These are phyloP conservation scores for Rhodotorula sp. DNA, from an alignment of 1,284 basidiomycete species.

Conservation along the genomic window DNA sequence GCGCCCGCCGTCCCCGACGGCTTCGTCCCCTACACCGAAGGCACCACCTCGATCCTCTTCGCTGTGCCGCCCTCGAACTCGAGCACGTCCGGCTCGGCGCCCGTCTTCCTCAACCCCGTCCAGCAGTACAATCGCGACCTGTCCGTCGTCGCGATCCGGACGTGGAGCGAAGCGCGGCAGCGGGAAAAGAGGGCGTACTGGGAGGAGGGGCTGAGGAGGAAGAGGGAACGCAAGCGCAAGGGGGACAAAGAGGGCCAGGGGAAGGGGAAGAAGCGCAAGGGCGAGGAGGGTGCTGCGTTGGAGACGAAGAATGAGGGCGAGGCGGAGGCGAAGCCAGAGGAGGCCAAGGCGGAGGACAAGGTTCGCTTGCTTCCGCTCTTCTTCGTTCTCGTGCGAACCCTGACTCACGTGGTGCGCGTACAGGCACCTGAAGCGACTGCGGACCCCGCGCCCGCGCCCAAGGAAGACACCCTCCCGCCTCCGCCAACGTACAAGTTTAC, in stretches of 20 bases:
- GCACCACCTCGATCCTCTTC: constrained; percentile 42
- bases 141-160: constrained; percentile 82
- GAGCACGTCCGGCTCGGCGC: constrained; percentile 17
- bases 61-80: constrained; percentile 11
- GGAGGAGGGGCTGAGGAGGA: constrained; percentile 51
- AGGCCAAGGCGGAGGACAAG: neutral
- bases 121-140: constrained; percentile 98
- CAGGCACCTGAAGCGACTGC: neutral
- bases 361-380: neutral
- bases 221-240: constrained; percentile 50
- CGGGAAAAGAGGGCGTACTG: constrained; percentile 66
- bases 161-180: constrained; percentile 77
- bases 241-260: constrained; percentile 20
- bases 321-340: neutral
- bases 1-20: constrained; percentile 12
- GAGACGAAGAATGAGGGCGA: constrained; percentile 3
- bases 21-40: constrained; percentile 36
- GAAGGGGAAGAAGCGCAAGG: constrained; percentile 31
- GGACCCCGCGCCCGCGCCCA: neutral
- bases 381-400: neutral
- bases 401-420: neutral
- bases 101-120: constrained; percentile 89
- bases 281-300: constrained; percentile 37
- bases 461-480: constrained; percentile 2
- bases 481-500: constrained; percentile 65